Conservation (phyloP, 306 rosid species). For the Biancaea sappan region DNA sequence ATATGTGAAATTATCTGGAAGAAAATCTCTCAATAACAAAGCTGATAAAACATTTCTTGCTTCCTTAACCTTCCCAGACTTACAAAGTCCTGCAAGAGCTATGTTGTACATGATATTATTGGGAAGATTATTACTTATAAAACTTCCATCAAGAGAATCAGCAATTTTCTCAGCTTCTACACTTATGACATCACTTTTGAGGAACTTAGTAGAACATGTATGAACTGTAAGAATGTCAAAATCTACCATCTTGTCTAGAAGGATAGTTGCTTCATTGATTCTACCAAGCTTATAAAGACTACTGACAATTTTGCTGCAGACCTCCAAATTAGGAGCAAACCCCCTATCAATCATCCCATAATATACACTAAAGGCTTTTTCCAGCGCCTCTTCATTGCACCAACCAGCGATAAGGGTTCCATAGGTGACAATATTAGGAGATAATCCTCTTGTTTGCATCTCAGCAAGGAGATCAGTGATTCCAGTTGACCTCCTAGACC, state of each 20-base stretch:
- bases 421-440: slow-evolving; percentile 67
- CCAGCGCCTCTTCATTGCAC: slow-evolving; percentile 76
- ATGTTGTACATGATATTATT: slow-evolving; percentile 63
- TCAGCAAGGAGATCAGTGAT: slow-evolving; percentile 59
- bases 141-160: slow-evolving; percentile 53
- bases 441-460: slow-evolving; percentile 65
- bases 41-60: slow-evolving; percentile 65
- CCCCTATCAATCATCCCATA: slow-evolving; percentile 74
- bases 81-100: slow-evolving; percentile 79
- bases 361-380: slow-evolving; percentile 65
- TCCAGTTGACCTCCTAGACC: slow-evolving; percentile 47
- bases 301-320: slow-evolving; percentile 78
- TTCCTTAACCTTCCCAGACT: slow-evolving; percentile 61
- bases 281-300: slow-evolving; percentile 63
- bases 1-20: slow-evolving; percentile 79
- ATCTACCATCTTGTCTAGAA: slow-evolving; percentile 68
- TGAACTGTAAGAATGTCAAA: slow-evolving; percentile 49
- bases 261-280: slow-evolving; percentile 67
- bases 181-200: slow-evolving; percentile 33
- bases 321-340: slow-evolving; percentile 53
- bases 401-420: slow-evolving; percentile 85
- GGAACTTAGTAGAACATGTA: slow-evolving; percentile 35
- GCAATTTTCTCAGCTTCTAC: slow-evolving; percentile 57
- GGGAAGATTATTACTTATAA: slow-evolving; percentile 46
- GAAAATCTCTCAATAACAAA: slow-evolving; percentile 59